These are phyloP conservation scores for Cryphonectria parasitica DNA, from an alignment of 2,329 filamentous ascomycete genomes.

Conservation along the genomic window DNA sequence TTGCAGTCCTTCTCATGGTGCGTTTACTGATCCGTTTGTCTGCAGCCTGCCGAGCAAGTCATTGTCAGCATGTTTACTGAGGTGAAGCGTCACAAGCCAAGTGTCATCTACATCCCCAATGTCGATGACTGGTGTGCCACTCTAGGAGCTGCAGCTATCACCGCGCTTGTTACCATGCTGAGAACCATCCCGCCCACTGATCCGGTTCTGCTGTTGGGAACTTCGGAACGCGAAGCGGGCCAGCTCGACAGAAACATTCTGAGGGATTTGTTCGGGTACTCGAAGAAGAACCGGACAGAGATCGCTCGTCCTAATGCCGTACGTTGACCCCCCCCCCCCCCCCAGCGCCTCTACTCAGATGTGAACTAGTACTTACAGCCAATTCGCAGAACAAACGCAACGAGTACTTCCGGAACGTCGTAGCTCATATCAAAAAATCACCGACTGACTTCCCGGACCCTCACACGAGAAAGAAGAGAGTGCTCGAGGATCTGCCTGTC, in stretches of 20 bases:
- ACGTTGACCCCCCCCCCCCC: constrained; percentile 41
- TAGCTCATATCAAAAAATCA: constrained; percentile 76
- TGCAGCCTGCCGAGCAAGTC: constrained; percentile 76
- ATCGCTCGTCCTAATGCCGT: constrained; percentile 70
- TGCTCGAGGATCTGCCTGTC: constrained; percentile 75
- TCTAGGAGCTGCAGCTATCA: constrained; percentile 66
- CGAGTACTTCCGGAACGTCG: constrained; percentile 78
- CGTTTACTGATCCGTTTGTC: constrained; percentile 34
- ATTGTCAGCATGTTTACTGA: constrained; percentile 91
- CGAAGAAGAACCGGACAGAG: constrained; percentile 74
- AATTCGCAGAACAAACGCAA: constrained; percentile 60
- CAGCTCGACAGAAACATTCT: constrained; percentile 67
- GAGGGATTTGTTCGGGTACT: constrained; percentile 83
- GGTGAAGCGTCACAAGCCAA: constrained; percentile 91
- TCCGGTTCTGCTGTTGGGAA: constrained; percentile 84
- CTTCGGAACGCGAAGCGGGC: constrained; percentile 71
- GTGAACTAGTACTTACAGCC: constrained; percentile 15
- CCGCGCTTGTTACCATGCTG: constrained; percentile 82
- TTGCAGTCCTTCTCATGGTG: neutral
- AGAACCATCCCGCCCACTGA: constrained; percentile 86
- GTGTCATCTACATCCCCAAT: constrained; percentile 91
- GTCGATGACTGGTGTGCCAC: constrained; percentile 83
- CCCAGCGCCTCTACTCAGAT: neutral
- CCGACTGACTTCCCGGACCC: constrained; percentile 88
- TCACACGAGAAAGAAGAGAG: constrained; percentile 81